Conservation (phyloP, 192 early-diverging fungal species). For the Rhizophagus clarus region DNA sequence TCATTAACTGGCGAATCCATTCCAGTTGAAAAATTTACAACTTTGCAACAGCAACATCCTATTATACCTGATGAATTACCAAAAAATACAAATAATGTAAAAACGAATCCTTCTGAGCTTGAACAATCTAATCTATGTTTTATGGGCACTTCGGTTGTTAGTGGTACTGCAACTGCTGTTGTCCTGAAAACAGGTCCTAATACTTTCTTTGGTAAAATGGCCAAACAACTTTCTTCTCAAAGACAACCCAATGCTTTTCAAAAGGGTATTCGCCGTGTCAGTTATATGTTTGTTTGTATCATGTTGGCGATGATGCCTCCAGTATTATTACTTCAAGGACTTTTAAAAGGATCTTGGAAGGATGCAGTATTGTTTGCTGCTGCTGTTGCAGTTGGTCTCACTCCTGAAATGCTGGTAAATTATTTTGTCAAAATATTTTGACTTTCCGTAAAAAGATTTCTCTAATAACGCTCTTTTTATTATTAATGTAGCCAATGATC, state of each 20-base stretch:
- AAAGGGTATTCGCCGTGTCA: constrained; percentile 45
- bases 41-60: constrained; percentile 18
- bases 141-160: constrained; percentile 49
- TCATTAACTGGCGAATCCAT: constrained; percentile 52
- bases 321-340: constrained; percentile 48
- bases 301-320: constrained; percentile 50
- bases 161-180: constrained; percentile 52
- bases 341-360: constrained; percentile 37
- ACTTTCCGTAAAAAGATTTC: not conserved
- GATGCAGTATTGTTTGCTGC: constrained; percentile 50
- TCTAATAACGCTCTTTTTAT: not conserved
- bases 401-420: constrained; percentile 54
- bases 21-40: constrained; percentile 49
- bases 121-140: constrained; percentile 41
- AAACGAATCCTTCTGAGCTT: constrained; percentile 34
- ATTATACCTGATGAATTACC: not conserved
- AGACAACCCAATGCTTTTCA: constrained; percentile 48
- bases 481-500: constrained; percentile 43
- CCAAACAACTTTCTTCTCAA: constrained; percentile 38
- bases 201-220: constrained; percentile 51
- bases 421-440: not conserved
- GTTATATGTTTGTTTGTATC: constrained; percentile 48
- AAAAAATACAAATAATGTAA: not conserved
- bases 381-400: constrained; percentile 52
- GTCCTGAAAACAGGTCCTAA: constrained; percentile 46